Evolutionary conservation across 2,329 filamentous ascomycete genomes (phyloP).

Genomic region (Aaosphaeria arxii): DNA sequence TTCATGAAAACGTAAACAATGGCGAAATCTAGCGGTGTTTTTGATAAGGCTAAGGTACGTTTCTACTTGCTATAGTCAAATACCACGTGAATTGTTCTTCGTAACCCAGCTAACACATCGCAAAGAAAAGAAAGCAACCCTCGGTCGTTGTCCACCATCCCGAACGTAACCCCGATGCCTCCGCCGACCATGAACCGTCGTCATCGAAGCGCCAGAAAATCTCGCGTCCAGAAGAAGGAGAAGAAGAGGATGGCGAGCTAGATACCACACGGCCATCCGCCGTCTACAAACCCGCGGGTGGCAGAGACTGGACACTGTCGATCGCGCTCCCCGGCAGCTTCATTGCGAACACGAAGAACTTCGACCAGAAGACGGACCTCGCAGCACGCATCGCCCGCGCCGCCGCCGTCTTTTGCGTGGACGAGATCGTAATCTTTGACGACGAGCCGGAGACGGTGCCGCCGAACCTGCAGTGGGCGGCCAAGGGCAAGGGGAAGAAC

Average conservation of each 20-base stretch:
- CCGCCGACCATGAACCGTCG: too few species aligned
- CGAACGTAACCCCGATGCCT: too few species aligned
- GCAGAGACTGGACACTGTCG: slow-evolving; percentile 70
- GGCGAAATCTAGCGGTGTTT: too few species aligned
- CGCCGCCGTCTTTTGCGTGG: slow-evolving; percentile 77
- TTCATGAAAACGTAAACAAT: too few species aligned
- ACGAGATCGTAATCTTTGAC: slow-evolving; percentile 80
- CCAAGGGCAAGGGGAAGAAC: slow-evolving; percentile 1
- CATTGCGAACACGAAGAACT: slow-evolving; percentile 66
- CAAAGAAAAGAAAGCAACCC: too few species aligned
- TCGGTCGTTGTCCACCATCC: too few species aligned
- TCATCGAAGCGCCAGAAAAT: too few species aligned
- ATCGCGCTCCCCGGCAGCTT: slow-evolving; percentile 77
- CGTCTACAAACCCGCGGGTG: slow-evolving; percentile 62
- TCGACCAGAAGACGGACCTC: slow-evolving; percentile 71
- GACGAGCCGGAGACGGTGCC: slow-evolving; percentile 53
- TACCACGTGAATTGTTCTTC: too few species aligned
- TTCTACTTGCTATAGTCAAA: too few species aligned
- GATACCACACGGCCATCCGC: slow-evolving; percentile 67
- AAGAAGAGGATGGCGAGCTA: neutral
- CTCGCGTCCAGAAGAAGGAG: too few species aligned
- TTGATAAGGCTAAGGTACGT: too few species aligned
- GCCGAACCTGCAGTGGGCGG: neutral
- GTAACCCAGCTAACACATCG: too few species aligned
- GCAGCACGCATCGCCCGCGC: slow-evolving; percentile 77